Percentiles rank a stretch among this genome's conserved stretches.
Conservation (phyloP, 441 rosid species). For the Erysimum cheiri region DNA sequence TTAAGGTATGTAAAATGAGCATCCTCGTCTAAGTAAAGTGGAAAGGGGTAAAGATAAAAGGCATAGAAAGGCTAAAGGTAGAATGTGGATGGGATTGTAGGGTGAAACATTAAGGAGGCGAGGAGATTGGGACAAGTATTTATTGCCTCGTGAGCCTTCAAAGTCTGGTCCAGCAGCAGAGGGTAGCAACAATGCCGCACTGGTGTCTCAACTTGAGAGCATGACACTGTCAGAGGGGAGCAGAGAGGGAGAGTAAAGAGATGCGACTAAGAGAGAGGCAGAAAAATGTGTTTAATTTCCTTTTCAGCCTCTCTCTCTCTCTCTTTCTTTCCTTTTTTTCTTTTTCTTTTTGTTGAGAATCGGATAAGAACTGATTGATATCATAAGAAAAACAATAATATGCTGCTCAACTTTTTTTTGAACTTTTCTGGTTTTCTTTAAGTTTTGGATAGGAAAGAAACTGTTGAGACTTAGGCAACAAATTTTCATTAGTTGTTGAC, state of each 20-base stretch:
- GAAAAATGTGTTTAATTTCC: constrained; percentile 21
- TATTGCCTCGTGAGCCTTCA: constrained; percentile 30
- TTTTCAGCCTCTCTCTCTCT: not conserved
- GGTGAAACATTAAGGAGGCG: constrained; percentile 45
- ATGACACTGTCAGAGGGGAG: constrained; percentile 33
- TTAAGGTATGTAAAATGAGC: constrained; percentile 25
- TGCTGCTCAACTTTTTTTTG: constrained; percentile 1
- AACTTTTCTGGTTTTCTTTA: constrained; percentile 11
- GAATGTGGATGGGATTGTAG: constrained; percentile 33
- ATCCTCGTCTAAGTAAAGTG: constrained; percentile 11
- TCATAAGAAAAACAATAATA: constrained; percentile 4
- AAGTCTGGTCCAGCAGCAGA: constrained; percentile 14
- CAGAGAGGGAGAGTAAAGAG: constrained; percentile 26
- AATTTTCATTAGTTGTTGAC: too few relatives aligned
- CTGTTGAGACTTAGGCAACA: too few relatives aligned
- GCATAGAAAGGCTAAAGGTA: constrained; percentile 10
- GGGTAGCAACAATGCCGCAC: constrained; percentile 21
- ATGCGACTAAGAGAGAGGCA: constrained; percentile 20
- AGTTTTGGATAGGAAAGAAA: not conserved
- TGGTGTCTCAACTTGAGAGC: constrained; percentile 33
- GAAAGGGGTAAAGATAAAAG: not conserved
- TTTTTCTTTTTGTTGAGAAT: constrained; percentile 21
- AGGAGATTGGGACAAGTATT: constrained; percentile 46
- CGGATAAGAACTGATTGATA: constrained; percentile 24
- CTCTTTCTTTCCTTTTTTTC: too few relatives aligned